Evolutionary conservation across 257 asterid genomes (phyloP).

Genomic region (Jaltomata sinuosa): DNA sequence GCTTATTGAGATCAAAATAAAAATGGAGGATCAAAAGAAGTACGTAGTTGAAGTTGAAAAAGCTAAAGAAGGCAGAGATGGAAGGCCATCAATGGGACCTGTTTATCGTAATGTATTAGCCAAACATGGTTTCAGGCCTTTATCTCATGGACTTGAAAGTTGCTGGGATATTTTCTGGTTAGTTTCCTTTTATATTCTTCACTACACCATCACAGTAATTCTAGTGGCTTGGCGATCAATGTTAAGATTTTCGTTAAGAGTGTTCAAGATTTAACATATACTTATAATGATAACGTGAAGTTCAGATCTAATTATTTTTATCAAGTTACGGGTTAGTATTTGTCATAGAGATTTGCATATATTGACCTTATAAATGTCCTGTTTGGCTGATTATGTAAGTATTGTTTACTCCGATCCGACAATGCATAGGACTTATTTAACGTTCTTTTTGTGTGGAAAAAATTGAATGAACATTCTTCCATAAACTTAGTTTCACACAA

Average conservation of each 20-base stretch:
- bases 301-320: too few relatives aligned
- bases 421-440: neutral
- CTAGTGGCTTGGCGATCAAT: too few relatives aligned
- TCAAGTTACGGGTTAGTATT: too few relatives aligned
- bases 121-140: constrained; percentile 50
- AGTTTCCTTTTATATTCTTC: neutral
- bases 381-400: neutral
- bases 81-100: constrained; percentile 61
- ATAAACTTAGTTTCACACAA: too few relatives aligned
- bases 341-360: too few relatives aligned
- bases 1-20: neutral
- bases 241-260: neutral
- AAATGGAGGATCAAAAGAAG: constrained; percentile 18
- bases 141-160: constrained; percentile 37
- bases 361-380: neutral
- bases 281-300: neutral
- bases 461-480: neutral
- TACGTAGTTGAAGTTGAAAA: constrained; percentile 48
- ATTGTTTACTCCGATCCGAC: neutral
- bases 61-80: constrained; percentile 42
- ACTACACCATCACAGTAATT: neutral
- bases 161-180: constrained; percentile 83
- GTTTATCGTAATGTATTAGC: constrained; percentile 54
- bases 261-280: too few relatives aligned
- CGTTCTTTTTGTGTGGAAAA: neutral